Conservation (phyloP, 768 basidiomycete genomes). For the Termitomyces sp. region DNA sequence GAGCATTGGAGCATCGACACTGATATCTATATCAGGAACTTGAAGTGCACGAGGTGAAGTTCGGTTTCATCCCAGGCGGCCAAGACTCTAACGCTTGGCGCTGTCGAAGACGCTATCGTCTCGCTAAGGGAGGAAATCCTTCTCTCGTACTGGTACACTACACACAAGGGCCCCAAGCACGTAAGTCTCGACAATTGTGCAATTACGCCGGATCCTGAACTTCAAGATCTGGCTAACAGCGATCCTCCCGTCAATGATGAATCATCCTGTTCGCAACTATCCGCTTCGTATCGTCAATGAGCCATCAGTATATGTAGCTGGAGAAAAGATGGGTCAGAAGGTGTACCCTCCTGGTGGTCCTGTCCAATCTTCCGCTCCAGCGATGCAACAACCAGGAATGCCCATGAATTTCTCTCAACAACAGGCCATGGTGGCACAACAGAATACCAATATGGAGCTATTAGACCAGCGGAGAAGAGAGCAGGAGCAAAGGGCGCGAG, state of each 20-base stretch:
- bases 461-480: slow-evolving; percentile 63
- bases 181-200: slow-evolving; percentile 29
- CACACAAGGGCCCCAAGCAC: slow-evolving; percentile 51
- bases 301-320: slow-evolving; percentile 62
- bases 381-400: slow-evolving; percentile 25
- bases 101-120: slow-evolving; percentile 63
- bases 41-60: slow-evolving; percentile 69
- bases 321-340: slow-evolving; percentile 71
- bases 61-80: slow-evolving; percentile 67
- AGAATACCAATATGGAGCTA: slow-evolving; percentile 67
- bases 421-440: slow-evolving; percentile 68
- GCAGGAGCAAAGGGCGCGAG: slow-evolving; percentile 47
- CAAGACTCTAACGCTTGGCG: slow-evolving; percentile 62
- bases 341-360: slow-evolving; percentile 32
- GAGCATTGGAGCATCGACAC: not conserved
- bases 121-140: slow-evolving; percentile 67
- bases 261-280: slow-evolving; percentile 62
- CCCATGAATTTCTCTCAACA: slow-evolving; percentile 36
- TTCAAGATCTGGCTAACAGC: slow-evolving; percentile 31
- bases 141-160: slow-evolving; percentile 77
- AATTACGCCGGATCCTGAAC: slow-evolving; percentile 7
- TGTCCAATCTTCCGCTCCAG: slow-evolving; percentile 15
- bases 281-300: slow-evolving; percentile 66
- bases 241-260: slow-evolving; percentile 50
- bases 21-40: slow-evolving; percentile 48